Conservation (phyloP, 345 rosid genomes). For the Linum tenue region DNA sequence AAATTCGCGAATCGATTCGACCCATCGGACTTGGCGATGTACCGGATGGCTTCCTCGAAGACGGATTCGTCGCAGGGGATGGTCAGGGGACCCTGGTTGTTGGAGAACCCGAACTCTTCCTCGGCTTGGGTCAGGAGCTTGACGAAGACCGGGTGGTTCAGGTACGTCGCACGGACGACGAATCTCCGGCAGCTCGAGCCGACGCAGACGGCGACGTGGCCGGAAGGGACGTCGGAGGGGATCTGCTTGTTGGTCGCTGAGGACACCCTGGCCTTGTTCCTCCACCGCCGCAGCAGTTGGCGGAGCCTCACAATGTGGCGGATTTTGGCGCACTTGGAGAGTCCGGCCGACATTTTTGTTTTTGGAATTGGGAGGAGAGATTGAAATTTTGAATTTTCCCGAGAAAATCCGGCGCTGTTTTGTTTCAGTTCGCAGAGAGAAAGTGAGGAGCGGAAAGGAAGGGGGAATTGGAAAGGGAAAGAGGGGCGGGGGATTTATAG, state of each 20-base stretch:
- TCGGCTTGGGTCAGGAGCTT: constrained; percentile 64
- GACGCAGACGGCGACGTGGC: constrained; percentile 81
- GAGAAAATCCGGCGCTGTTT: not conserved
- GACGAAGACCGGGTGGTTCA: constrained; percentile 79
- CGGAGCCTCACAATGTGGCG: constrained; percentile 86
- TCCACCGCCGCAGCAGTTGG: constrained; percentile 79
- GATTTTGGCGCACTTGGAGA: constrained; percentile 85
- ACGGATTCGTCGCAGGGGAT: constrained; percentile 85
- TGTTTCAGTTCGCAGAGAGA: not conserved
- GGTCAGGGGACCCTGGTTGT: constrained; percentile 60
- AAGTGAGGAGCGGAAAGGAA: not conserved
- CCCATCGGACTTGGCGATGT: constrained; percentile 54
- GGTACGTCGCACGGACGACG: constrained; percentile 75
- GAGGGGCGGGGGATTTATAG: constrained; percentile 34
- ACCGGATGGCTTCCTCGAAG: constrained; percentile 69
- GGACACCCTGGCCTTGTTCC: constrained; percentile 71
- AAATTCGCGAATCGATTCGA: constrained; percentile 33
- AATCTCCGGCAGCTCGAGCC: constrained; percentile 59
- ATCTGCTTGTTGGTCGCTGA: constrained; percentile 22
- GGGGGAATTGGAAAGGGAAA: constrained; percentile 19
- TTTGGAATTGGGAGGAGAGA: not conserved
- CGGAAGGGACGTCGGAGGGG: constrained; percentile 85
- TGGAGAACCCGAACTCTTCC: constrained; percentile 76
- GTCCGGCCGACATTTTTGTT: constrained; percentile 49
- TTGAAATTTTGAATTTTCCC: not conserved